A percentile compares a stretch with the other conserved stretches of the same genome.
Conservation (phyloP, 306 rosid genomes). For the Cicer judaicum region DNA sequence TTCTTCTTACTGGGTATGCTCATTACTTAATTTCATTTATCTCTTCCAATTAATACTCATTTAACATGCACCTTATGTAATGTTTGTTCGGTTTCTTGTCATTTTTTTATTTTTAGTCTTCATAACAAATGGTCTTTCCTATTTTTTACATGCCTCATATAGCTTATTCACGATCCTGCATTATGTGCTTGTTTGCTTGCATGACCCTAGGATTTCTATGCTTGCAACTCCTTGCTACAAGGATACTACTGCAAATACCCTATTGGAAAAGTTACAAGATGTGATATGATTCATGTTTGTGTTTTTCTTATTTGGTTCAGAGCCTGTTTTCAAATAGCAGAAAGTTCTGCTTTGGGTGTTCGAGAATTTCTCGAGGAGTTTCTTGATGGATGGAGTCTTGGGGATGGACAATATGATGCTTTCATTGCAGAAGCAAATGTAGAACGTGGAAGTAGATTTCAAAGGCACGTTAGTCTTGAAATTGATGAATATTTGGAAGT, state of each 20-base stretch:
- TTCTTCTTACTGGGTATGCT: constrained; percentile 74
- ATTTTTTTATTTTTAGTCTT: background rate
- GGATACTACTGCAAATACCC: background rate
- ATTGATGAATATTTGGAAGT: constrained; percentile 67
- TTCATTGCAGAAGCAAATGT: constrained; percentile 46
- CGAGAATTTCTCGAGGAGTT: constrained; percentile 66
- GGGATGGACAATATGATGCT: constrained; percentile 55
- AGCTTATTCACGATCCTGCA: constrained; percentile 28
- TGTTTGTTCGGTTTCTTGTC: constrained; percentile 12
- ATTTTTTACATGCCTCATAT: background rate
- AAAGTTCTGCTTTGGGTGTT: constrained; percentile 52
- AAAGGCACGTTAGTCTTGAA: constrained; percentile 47
- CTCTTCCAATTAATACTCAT: background rate
- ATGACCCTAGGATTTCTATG: constrained; percentile 10
- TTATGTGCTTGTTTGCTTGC: constrained; percentile 20
- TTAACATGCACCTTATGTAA: background rate
- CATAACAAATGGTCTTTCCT: background rate
- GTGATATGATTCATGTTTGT: background rate
- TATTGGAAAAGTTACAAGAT: constrained; percentile 8
- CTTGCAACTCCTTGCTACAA: background rate
- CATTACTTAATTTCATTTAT: constrained; percentile 14
- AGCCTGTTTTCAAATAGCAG: constrained; percentile 64
- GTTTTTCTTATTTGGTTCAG: constrained; percentile 50
- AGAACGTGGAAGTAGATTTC: constrained; percentile 38
- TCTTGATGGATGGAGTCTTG: constrained; percentile 71